Evolutionary conservation across 2,329 filamentous ascomycete species (phyloP).

Genomic region (Trichoderma guizhouense): DNA sequence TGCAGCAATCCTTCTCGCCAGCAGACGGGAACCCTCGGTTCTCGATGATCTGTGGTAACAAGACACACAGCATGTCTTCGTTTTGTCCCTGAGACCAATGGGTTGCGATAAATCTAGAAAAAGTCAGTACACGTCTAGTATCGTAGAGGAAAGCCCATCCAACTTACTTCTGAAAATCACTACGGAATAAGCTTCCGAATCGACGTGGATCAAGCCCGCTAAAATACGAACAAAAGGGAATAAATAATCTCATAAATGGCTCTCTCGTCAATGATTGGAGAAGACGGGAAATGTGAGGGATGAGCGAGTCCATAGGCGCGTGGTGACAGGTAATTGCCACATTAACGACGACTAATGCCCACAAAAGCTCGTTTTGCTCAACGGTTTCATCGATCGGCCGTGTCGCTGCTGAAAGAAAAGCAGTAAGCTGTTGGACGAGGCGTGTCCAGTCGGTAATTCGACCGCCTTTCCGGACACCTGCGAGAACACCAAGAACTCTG

Average conservation of each 20-base stretch:
- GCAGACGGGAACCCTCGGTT: constrained; percentile 52
- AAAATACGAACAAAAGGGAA: constrained; percentile 81
- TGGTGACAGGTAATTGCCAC: constrained; percentile 67
- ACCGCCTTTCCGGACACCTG: constrained; percentile 77
- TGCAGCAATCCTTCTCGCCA: constrained; percentile 52
- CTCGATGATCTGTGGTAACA: constrained; percentile 63
- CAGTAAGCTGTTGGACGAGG: constrained; percentile 55
- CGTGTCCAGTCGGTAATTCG: constrained; percentile 70
- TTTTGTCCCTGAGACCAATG: constrained; percentile 67
- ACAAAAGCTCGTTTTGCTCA: constrained; percentile 44
- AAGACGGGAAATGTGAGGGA: constrained; percentile 65
- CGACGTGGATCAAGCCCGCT: constrained; percentile 68
- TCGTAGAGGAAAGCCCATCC: neutral
- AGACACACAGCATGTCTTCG: constrained; percentile 65
- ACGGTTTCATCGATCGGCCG: constrained; percentile 29
- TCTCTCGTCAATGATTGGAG: constrained; percentile 63
- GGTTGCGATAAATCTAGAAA: constrained; percentile 65
- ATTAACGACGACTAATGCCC: constrained; percentile 56
- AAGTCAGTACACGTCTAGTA: neutral
- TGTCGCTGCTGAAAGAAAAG: constrained; percentile 47
- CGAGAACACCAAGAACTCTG: constrained; percentile 63
- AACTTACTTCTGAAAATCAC: constrained; percentile 73
- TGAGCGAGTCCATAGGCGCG: constrained; percentile 74
- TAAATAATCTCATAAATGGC: constrained; percentile 67
- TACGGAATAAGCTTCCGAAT: constrained; percentile 75